Evolutionary conservation across 2,329 filamentous ascomycete genomes (phyloP).

Genomic region (Zymoseptoria tritici): DNA sequence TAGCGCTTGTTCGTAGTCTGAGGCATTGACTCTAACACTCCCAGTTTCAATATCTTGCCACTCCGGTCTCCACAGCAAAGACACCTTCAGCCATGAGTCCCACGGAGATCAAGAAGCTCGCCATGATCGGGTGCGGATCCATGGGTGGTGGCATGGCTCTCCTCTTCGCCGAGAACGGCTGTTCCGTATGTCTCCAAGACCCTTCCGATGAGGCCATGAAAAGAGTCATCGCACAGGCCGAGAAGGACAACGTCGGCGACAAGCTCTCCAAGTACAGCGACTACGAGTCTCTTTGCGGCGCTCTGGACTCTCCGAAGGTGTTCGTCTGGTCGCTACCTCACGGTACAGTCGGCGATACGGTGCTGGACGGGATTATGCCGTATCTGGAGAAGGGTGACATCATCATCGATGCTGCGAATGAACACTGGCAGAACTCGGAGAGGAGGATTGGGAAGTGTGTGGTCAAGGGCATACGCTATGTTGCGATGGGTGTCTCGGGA

Average conservation of each 20-base stretch:
- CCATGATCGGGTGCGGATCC: constrained; percentile 51
- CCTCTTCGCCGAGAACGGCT: constrained; percentile 50
- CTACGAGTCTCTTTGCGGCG: constrained; percentile 45
- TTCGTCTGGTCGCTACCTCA: constrained; percentile 30
- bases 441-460: constrained; percentile 50
- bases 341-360: constrained; percentile 40
- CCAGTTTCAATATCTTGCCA: neutral
- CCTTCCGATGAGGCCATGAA: constrained; percentile 45
- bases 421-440: constrained; percentile 59
- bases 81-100: neutral
- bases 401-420: constrained; percentile 62
- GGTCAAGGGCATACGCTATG: constrained; percentile 53
- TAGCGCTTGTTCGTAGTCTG: neutral
- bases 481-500: constrained; percentile 61
- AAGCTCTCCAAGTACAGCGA: constrained; percentile 36
- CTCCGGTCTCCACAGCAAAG: neutral
- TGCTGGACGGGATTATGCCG: constrained; percentile 41
- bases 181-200: constrained; percentile 50
- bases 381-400: constrained; percentile 55
- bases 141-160: constrained; percentile 56
- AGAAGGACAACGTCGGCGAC: constrained; percentile 34
- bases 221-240: constrained; percentile 34
- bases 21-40: neutral
- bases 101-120: constrained; percentile 36
- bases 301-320: constrained; percentile 35